Evolutionary conservation across 2,329 filamentous ascomycete species (phyloP), one percentile per base, ranked within the genome.

Genomic region (Cladosporium cucumerinum): DNA sequence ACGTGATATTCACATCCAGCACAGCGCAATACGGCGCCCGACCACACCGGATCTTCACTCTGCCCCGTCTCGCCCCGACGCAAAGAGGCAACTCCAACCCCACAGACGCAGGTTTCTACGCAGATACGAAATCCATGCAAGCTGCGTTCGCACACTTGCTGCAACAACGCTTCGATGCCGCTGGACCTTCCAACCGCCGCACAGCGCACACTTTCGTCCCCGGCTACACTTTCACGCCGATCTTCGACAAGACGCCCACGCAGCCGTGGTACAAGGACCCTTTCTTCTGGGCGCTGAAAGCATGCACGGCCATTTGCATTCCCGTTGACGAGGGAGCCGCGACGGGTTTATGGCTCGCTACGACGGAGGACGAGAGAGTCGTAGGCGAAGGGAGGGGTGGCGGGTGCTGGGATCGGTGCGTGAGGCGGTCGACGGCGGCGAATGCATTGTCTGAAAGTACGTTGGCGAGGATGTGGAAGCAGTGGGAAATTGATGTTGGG

Each of bases 1-100:
- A 68, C 23, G 62, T 72, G 10, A 61, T 72, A 28, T 61, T 70
- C 51, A 72, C 69, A 3, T 59, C 66, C 14, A 67, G 65, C 59
- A 62, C 34, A 3, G 69, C 61, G 12, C 65, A 65, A 25, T 70
- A 70, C 63, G 63, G 23, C 23, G 63, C 65, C 2, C 25, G 8
- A 2, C 57, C 57, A 16, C 32, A 25, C 26, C 48, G 39, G 3
- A 21, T 65, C 39, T 57, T 66, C 43, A 30, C 18, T 7, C 21
- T 57, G 3, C 61, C 51, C 2, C 52, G 52, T 28, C 61, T 63
- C 10, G 39, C 10, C 16, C 52, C 61, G 4, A 2, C 16, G 26
- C 26, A 28, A 8, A 30, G 5, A 18, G 12, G 5, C 12, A 28
- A 18, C 46, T 2, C 21, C 23, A 34, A 32, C 10, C 48, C 21